Evolutionary conservation across 306 rosid genomes (phyloP).

Genomic region (Inga laurina): DNA sequence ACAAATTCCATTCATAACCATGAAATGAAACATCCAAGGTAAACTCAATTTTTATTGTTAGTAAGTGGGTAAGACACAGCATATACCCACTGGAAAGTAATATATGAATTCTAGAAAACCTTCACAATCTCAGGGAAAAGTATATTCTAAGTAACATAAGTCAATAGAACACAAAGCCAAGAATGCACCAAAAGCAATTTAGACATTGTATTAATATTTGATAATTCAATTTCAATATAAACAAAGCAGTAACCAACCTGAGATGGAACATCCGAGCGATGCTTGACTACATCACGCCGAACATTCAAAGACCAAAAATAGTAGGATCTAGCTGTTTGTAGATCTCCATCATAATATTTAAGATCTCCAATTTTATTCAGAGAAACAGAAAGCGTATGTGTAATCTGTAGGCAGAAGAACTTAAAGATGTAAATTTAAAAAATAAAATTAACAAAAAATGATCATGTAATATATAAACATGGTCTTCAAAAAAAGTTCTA

Average conservation of each 20-base stretch:
- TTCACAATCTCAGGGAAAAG: not conserved
- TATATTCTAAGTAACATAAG: constrained; percentile 2
- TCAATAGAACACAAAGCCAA: not conserved
- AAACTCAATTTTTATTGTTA: not conserved
- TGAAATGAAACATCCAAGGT: not conserved
- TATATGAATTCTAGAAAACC: not conserved
- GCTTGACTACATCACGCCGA: constrained; percentile 74
- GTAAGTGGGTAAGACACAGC: not conserved
- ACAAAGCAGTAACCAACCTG: constrained; percentile 58
- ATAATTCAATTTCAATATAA: constrained; percentile 9
- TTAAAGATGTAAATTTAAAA: constrained; percentile 18
- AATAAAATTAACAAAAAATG: not conserved
- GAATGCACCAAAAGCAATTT: constrained; percentile 13
- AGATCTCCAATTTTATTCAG: constrained; percentile 98
- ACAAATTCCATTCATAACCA: not conserved
- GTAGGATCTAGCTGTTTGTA: constrained; percentile 77
- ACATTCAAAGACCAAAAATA: constrained; percentile 80
- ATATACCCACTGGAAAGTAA: not conserved
- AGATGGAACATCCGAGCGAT: constrained; percentile 59
- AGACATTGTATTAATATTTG: not conserved
- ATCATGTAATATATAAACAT: not conserved
- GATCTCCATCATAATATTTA: constrained; percentile 87
- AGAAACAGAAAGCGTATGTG: constrained; percentile 92
- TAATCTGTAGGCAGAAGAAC: constrained; percentile 49
- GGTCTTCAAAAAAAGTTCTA: constrained; percentile 12